Base-by-base conservation (phyloP, 371 early-diverging fungal species). In the Apophysomyces variabilis region DNA sequence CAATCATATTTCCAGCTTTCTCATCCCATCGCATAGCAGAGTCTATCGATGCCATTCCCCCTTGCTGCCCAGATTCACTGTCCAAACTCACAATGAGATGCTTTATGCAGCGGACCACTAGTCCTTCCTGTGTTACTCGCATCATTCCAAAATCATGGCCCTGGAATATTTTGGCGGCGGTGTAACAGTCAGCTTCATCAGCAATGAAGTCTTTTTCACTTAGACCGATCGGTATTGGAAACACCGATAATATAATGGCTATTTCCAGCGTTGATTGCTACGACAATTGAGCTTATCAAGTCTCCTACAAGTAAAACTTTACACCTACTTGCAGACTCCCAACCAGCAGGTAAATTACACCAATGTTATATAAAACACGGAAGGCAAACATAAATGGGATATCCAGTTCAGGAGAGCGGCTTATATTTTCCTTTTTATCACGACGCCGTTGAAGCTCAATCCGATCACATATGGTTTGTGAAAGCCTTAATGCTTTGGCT, bases 371-470 rank as follows among this genome's bases (percentile, higher is more conserved):
- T 38, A 82, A 58, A 8, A 82, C 79, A 8, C 82, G 77, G 58
- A 82, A 82, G 8, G 82, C 79, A 70, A 82, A 77, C 82, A 82
- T 82, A 60, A 82, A 82, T 7, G 82, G 82, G 57, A 82, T 82
- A 58, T 82, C 74, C 57, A 70, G 71, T 62, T 81, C 77, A 9
- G 70, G 54, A 5, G 54, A 50, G 21, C 21, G 54, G 21, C 21
- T 21, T 18, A 21, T 4, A 46, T 8, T 41, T 54, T 57, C 68
- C 16, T 56, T 61, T 38, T 70, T 77, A 50, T 79, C 77, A 50
- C 75, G 71, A 54, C 75, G 64, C 36, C 82, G 68, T 57, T 82
- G 75, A 4, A 70, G 64, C 47, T 82, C 82, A 56, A 82, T 82
- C 9, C 82, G 73, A 59, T 82, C 82, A 62, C 82, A 82, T 54